Conservation (phyloP, 768 basidiomycete species). For the Mycena capillaripes region DNA sequence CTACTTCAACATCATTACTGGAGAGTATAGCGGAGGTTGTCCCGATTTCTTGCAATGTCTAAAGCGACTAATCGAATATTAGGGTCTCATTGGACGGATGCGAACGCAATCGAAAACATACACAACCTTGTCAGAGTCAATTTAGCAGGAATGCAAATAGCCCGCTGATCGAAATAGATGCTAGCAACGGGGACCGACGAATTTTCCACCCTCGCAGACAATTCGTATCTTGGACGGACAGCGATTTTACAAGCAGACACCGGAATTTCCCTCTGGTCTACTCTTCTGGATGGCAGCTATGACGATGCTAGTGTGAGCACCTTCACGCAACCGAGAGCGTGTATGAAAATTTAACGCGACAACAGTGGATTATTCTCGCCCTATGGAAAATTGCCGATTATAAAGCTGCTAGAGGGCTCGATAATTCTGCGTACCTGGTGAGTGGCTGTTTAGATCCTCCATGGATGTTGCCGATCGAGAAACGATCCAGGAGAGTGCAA, state of each 20-base stretch:
- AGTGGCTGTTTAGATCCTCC: conserved; percentile 28
- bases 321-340: conserved; percentile 46
- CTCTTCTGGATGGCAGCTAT: conserved; percentile 61
- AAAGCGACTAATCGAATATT: background rate
- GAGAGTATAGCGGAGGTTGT: conserved; percentile 60
- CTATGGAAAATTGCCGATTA: conserved; percentile 73
- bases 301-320: conserved; percentile 57
- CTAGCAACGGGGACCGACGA: conserved; percentile 59
- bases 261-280: conserved; percentile 56
- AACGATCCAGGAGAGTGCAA: conserved; percentile 55
- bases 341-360: background rate
- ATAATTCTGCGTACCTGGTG: conserved; percentile 46
- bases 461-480: background rate
- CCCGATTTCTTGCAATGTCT: background rate
- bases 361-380: conserved; percentile 67
- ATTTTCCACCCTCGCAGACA: conserved; percentile 56
- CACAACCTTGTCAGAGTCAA: conserved; percentile 55
- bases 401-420: conserved; percentile 56
- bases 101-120: conserved; percentile 70
- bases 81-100: conserved; percentile 65
- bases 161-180: conserved; percentile 48
- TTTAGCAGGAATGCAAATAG: background rate
- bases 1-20: conserved; percentile 56
- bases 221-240: conserved; percentile 59
- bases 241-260: conserved; percentile 47